Base-by-base conservation (phyloP, 768 basidiomycete genomes). In the Ramaria sp. region DNA sequence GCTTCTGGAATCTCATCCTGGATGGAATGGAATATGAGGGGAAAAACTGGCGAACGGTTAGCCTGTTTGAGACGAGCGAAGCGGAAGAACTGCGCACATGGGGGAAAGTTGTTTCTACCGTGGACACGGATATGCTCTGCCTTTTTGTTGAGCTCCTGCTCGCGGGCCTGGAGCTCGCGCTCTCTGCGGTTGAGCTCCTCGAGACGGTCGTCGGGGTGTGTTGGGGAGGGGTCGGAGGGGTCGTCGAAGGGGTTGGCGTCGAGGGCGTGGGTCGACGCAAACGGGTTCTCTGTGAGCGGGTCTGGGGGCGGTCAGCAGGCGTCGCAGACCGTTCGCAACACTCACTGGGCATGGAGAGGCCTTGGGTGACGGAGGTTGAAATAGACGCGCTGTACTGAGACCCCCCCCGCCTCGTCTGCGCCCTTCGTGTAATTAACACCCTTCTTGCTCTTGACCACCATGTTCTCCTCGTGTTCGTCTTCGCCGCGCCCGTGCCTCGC, bases 21-120 rank as follows among this genome's bases (percentile, higher is more conserved):
- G 66, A 97, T 95, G 57, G 91, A 87, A 71, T 99, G 96, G 74
- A 83, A 96, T 67, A 99, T 85, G 64, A 99, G 74, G 49, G 95
- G 95, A 67, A 83, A 93, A 75, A 92, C 92, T 95, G 70, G 60
- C n/a, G 47, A 41, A 19, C 7, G 41, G 46, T 41, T 15, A 34
- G 45, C 63, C 52, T 64, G 61, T 51, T 59, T 57, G 63, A 53
- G 61, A 62, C 49, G 45, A 51, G n/a, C 55, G 59, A 54, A 58
- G 58, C 52, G 49, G 47, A 51, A 58, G 51, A 10, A 57, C 13
- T n/a, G 75, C 88, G 66, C 63, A 88, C 92, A 94, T 13, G 82
- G 82, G 34, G 95, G 95, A 84, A 89, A 99, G 71, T 99, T 99
- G 68, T 89, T 94, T 62, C 83, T 81, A 38, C 91, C 91, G 65